phyloP scores from a whole-genome alignment of 2,329 filamentous ascomycete species.

The Leptodontidium sp. region DNA sequence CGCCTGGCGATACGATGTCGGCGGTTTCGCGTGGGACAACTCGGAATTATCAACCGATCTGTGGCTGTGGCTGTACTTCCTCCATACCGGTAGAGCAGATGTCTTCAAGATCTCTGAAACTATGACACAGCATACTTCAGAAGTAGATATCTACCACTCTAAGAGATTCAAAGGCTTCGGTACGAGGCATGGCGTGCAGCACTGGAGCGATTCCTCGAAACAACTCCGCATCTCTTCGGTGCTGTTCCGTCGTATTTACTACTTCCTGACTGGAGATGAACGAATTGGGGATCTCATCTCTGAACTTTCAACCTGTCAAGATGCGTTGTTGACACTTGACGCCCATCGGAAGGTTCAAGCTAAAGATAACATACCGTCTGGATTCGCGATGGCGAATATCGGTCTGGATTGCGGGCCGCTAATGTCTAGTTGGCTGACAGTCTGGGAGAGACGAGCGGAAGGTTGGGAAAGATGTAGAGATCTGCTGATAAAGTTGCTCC shows the following conservation, averaged over 20 bases:
- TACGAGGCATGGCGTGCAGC: constrained; percentile 68
- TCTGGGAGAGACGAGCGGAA: constrained; percentile 15
- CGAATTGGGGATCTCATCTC: constrained; percentile 34
- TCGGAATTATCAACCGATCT: constrained; percentile 68
- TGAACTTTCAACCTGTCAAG: constrained; percentile 57
- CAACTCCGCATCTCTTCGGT: constrained; percentile 67
- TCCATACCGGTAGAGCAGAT: constrained; percentile 64
- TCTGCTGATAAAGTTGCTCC: constrained; percentile 6
- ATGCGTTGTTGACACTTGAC: constrained; percentile 62
- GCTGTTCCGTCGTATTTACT: constrained; percentile 64
- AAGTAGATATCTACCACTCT: constrained; percentile 69
- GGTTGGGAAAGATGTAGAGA: background rate
- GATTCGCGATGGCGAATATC: constrained; percentile 20
- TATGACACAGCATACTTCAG: constrained; percentile 62
- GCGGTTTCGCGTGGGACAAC: constrained; percentile 72
- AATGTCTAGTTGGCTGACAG: constrained; percentile 54
- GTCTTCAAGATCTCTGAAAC: constrained; percentile 67
- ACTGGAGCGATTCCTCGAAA: constrained; percentile 67
- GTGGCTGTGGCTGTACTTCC: constrained; percentile 69
- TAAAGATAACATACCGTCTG: constrained; percentile 54
- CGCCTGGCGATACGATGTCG: constrained; percentile 68
- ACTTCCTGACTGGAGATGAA: constrained; percentile 43
- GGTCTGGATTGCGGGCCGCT: constrained; percentile 44
- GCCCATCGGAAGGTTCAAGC: constrained; percentile 65
- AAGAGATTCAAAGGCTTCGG: constrained; percentile 66